These are phyloP conservation scores for Tulasnella sp. DNA, from an alignment of 768 basidiomycete genomes.

Conservation along the genomic window DNA sequence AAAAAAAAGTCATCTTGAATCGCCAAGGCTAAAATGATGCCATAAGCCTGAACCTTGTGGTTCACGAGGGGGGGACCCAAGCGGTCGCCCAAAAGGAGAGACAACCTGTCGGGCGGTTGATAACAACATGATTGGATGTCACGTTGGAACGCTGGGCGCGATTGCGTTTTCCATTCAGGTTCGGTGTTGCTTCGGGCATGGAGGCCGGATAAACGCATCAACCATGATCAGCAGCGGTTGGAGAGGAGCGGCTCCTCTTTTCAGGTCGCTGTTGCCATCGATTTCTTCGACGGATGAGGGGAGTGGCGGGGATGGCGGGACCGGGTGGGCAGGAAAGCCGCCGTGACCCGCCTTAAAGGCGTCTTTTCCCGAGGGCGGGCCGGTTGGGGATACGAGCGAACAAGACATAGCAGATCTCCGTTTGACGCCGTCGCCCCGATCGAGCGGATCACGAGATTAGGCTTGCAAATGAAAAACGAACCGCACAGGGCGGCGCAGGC, in stretches of 20 bases:
- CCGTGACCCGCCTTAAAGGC: constrained; percentile 11
- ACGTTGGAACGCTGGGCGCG: background rate
- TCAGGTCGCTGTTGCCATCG: background rate
- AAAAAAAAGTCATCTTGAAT: background rate
- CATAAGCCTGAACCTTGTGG: constrained; percentile 8
- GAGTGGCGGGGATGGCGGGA: background rate
- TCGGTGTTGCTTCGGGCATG: constrained; percentile 13
- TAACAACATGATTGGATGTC: background rate
- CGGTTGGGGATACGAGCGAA: background rate
- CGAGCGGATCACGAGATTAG: constrained; percentile 10
- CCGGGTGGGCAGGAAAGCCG: constrained; percentile 6
- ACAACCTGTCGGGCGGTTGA: background rate
- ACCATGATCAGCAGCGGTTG: background rate
- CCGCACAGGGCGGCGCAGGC: background rate
- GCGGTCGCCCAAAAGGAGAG: background rate
- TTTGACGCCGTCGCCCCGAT: constrained; percentile 5
- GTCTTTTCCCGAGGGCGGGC: constrained; percentile 16
- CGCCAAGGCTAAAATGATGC: constrained; percentile 12
- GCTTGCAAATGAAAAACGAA: background rate
- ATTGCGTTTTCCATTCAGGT: constrained; percentile 10
- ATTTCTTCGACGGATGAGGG: background rate
- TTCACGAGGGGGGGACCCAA: background rate
- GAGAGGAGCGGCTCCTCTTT: background rate
- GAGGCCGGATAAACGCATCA: background rate
- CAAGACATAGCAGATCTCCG: background rate